These are phyloP conservation scores for Serendipita vermifera DNA, from an alignment of 768 basidiomycete species.

Conservation along the genomic window DNA sequence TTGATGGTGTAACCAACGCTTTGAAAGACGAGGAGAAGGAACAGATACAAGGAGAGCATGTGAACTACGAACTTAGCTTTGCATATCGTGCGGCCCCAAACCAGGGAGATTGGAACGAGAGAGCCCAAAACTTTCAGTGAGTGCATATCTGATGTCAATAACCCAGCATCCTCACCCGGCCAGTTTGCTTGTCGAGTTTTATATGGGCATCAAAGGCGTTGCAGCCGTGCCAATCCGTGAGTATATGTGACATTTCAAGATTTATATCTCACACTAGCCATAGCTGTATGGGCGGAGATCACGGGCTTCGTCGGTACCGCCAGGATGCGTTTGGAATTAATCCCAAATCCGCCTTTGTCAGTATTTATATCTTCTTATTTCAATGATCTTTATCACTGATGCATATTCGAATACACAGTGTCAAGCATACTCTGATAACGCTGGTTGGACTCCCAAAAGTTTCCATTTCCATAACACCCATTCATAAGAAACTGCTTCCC, in stretches of 20 bases:
- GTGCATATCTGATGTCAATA: too few relatives aligned
- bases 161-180: too few relatives aligned
- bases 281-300: conserved; percentile 11
- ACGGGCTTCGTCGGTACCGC: conserved; percentile 7
- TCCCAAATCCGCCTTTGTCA: conserved; percentile 8
- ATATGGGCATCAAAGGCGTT: conserved; percentile 9
- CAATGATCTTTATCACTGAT: too few relatives aligned
- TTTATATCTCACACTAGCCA: not conserved
- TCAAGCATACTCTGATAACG: conserved; percentile 10
- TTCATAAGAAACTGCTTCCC: conserved; percentile 7
- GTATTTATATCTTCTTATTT: not conserved
- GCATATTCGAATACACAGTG: too few relatives aligned
- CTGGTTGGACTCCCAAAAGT: conserved; percentile 9
- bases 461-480: conserved; percentile 8
- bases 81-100: conserved; percentile 10
- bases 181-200: conserved; percentile 11
- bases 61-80: conserved; percentile 10
- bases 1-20: not conserved
- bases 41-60: conserved; percentile 3
- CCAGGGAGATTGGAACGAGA: not conserved
- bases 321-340: conserved; percentile 3
- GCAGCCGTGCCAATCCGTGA: conserved; percentile 7
- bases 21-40: conserved; percentile 6
- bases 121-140: conserved; percentile 9
- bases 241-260: not conserved